phyloP scores from a whole-genome alignment of 495 filamentous ascomycete species.

The Hyaloscypha variabilis region DNA sequence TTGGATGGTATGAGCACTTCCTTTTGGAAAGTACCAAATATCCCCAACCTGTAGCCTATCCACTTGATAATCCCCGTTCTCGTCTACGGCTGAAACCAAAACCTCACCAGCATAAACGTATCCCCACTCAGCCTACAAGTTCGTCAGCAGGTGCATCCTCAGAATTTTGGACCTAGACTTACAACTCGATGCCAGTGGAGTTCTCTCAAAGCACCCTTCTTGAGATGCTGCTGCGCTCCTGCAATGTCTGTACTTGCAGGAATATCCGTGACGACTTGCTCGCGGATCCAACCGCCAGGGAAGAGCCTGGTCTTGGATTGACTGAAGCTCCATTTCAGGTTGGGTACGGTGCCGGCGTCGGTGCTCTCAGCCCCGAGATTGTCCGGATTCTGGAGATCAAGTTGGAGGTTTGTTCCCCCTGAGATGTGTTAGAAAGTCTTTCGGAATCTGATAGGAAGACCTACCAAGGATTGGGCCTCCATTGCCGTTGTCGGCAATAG shows the following conservation, averaged over 20 bases:
- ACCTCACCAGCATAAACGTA: slow-evolving; percentile 61
- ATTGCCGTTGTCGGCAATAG: slow-evolving; percentile 56
- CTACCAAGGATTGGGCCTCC: slow-evolving; percentile 58
- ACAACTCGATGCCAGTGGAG: slow-evolving; percentile 70
- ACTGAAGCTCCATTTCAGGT: slow-evolving; percentile 68
- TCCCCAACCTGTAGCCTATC: slow-evolving; percentile 60
- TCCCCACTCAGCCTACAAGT: slow-evolving; percentile 63
- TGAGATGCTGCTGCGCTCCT: slow-evolving; percentile 64
- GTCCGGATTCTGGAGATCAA: slow-evolving; percentile 62
- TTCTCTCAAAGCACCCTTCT: slow-evolving; percentile 63
- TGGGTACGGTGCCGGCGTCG: slow-evolving; percentile 60
- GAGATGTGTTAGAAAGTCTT: slow-evolving; percentile 14
- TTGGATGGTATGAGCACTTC: slow-evolving; percentile 60
- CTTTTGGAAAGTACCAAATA: slow-evolving; percentile 72
- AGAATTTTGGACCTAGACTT: slow-evolving; percentile 25
- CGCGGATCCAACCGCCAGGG: slow-evolving; percentile 64
- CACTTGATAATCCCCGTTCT: slow-evolving; percentile 57
- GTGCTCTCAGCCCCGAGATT: slow-evolving; percentile 59
- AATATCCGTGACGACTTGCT: slow-evolving; percentile 63
- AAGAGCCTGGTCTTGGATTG: slow-evolving; percentile 62
- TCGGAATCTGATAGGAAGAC: slow-evolving; percentile 4
- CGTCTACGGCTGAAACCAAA: slow-evolving; percentile 59
- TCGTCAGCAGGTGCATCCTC: slow-evolving; percentile 13
- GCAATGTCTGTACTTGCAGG: slow-evolving; percentile 63
- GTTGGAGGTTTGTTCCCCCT: slow-evolving; percentile 53